Percentiles rank a stretch among this genome's conserved stretches.
phyloP scores from a whole-genome alignment of 2,329 filamentous ascomycete genomes.

The Biscogniauxia marginata region DNA sequence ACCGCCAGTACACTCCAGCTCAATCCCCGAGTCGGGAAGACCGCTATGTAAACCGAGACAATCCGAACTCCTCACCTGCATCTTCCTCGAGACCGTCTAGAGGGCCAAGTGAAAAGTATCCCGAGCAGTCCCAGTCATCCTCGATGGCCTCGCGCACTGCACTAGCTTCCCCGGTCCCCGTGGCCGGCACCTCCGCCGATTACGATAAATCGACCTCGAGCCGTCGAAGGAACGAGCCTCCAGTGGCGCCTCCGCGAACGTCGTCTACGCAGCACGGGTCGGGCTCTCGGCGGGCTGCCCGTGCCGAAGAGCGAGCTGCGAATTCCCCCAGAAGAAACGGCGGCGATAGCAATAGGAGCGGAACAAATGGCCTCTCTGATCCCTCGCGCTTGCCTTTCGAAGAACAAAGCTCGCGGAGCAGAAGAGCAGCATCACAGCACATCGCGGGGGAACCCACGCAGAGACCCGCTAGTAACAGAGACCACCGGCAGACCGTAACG shows the following conservation, averaged over 20 bases:
- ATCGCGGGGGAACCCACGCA: constrained; percentile 40
- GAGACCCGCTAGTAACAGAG: constrained; percentile 39
- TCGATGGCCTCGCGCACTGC: constrained; percentile 50
- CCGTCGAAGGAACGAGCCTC: constrained; percentile 61
- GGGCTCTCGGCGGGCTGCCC: constrained; percentile 44
- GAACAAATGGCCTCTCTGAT: constrained; percentile 35
- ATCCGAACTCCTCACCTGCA: constrained; percentile 46
- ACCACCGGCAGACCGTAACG: constrained; percentile 36
- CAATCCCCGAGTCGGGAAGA: constrained; percentile 54
- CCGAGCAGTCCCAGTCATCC: constrained; percentile 34
- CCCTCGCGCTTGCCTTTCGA: constrained; percentile 33
- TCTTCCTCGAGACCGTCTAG: constrained; percentile 54
- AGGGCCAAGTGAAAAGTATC: constrained; percentile 49
- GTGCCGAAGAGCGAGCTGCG: constrained; percentile 44
- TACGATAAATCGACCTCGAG: constrained; percentile 46
- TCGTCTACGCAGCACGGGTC: constrained; percentile 66
- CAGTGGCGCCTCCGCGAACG: constrained; percentile 75
- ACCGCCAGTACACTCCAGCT: constrained; percentile 51
- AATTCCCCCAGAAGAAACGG: constrained; percentile 43
- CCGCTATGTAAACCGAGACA: constrained; percentile 54
- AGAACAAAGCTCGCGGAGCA: constrained; percentile 38
- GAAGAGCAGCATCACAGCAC: constrained; percentile 36
- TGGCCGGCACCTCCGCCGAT: constrained; percentile 40
- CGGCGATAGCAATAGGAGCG: constrained; percentile 36
- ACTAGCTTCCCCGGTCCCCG: constrained; percentile 41